Evolutionary conservation across 169 alveolate species (phyloP).

Genomic region (Eimeria necatrix): DNA sequence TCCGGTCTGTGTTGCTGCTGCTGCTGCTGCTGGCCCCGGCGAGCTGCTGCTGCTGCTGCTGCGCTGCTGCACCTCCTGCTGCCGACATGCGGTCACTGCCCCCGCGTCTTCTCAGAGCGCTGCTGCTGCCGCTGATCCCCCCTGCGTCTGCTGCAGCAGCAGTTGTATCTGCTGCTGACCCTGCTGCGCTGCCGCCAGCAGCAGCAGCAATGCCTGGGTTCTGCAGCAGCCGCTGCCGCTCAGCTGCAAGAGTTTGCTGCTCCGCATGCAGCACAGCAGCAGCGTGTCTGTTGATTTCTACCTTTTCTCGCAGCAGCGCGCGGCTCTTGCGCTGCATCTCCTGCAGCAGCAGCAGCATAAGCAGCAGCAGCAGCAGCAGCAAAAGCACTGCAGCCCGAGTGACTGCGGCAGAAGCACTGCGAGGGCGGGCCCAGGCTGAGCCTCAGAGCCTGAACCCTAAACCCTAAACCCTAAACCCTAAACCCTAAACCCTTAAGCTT

Average conservation of each 20-base stretch:
- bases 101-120: not conserved
- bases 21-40: not conserved
- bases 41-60: constrained; percentile 13
- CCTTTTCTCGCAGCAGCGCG: constrained; percentile 69
- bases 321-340: constrained; percentile 46
- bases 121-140: constrained; percentile 33
- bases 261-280: constrained; percentile 55
- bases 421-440: too few relatives aligned
- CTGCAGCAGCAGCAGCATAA: constrained; percentile 3
- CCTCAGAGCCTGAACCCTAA: too few relatives aligned
- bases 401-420: not conserved
- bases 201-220: constrained; percentile 8
- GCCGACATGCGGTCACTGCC: constrained; percentile 33
- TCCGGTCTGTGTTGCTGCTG: not conserved
- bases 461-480: not conserved
- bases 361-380: constrained; percentile 1
- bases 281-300: constrained; percentile 39
- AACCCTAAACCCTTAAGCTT: not conserved
- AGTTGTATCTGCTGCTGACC: not conserved
- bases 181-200: not conserved
- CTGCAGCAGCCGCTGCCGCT: constrained; percentile 52
- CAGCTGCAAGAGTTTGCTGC: constrained; percentile 45
- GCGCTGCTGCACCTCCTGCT: constrained; percentile 33
- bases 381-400: not conserved
- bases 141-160: constrained; percentile 21